A percentile compares a stretch with the other conserved stretches of the same genome.
Conservation (phyloP, 495 filamentous ascomycete genomes). For the Jackrogersella minutella region DNA sequence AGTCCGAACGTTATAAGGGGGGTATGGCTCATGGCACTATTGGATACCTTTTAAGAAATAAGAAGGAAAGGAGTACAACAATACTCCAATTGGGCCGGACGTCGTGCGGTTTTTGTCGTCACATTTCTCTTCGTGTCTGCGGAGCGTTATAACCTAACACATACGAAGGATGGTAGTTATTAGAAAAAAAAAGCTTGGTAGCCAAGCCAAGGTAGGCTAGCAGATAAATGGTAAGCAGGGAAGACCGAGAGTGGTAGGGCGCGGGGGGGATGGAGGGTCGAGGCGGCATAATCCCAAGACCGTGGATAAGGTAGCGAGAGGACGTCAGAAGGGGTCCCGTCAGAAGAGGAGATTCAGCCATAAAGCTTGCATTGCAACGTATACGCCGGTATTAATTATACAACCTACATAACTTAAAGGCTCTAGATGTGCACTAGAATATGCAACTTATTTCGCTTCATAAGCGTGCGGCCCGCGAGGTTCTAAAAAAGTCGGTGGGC, state of each 20-base stretch:
- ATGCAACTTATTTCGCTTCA: conserved; percentile 8
- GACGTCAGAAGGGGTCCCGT: conserved; percentile 24
- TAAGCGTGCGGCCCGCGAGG: background rate
- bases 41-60: conserved; percentile 7
- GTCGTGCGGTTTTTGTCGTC: conserved; percentile 8
- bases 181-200: background rate
- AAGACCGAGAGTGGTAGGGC: background rate
- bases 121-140: conserved; percentile 18
- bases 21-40: conserved; percentile 4
- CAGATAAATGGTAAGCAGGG: background rate
- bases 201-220: background rate
- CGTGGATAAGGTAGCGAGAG: conserved; percentile 37
- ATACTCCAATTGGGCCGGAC: conserved; percentile 5
- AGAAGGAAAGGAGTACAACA: background rate
- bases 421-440: background rate
- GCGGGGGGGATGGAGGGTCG: background rate
- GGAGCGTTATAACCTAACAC: conserved; percentile 23
- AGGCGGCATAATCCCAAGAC: conserved; percentile 19
- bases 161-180: background rate
- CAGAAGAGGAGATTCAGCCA: conserved; percentile 4
- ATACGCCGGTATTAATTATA: conserved; percentile 26
- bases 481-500: conserved; percentile 9
- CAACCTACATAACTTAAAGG: conserved; percentile 15
- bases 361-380: conserved; percentile 14
- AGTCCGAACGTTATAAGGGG: background rate